phyloP scores from a whole-genome alignment of 371 early-diverging fungal genomes.

The Rhizopus microsporus region DNA sequence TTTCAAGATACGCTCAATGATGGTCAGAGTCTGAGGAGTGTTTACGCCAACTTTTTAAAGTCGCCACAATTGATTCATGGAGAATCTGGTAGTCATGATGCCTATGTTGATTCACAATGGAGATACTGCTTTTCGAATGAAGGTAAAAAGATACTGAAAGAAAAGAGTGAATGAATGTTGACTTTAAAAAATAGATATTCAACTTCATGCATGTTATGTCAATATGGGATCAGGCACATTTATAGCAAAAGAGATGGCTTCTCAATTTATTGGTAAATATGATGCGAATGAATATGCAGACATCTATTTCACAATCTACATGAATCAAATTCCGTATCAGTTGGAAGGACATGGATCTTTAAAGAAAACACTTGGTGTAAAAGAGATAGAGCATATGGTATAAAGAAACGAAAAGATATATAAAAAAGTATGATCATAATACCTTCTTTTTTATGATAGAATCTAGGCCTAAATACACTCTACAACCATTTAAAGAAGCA shows the following conservation, averaged over 20 bases:
- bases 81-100: constrained; percentile 48
- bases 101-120: constrained; percentile 61
- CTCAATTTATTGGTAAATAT: constrained; percentile 52
- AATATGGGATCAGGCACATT: constrained; percentile 59
- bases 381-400: constrained; percentile 23
- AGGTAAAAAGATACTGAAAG: constrained; percentile 32
- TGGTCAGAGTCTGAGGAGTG: constrained; percentile 46
- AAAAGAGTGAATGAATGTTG: background rate
- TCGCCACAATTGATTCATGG: constrained; percentile 60
- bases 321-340: constrained; percentile 63
- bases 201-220: constrained; percentile 60
- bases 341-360: constrained; percentile 36
- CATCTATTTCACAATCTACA: constrained; percentile 58
- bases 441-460: background rate
- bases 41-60: constrained; percentile 64
- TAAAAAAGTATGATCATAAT: background rate
- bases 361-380: background rate
- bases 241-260: constrained; percentile 52
- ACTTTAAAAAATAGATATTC: constrained; percentile 31
- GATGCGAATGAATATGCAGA: constrained; percentile 57
- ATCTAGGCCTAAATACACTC: constrained; percentile 38
- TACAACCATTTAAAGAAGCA: constrained; percentile 29
- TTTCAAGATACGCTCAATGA: constrained; percentile 56
- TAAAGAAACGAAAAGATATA: constrained; percentile 10
- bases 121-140: constrained; percentile 67